These are phyloP conservation scores for Chrysoporthe deuterocubensis DNA, from an alignment of 2,329 filamentous ascomycete species.

Conservation along the genomic window DNA sequence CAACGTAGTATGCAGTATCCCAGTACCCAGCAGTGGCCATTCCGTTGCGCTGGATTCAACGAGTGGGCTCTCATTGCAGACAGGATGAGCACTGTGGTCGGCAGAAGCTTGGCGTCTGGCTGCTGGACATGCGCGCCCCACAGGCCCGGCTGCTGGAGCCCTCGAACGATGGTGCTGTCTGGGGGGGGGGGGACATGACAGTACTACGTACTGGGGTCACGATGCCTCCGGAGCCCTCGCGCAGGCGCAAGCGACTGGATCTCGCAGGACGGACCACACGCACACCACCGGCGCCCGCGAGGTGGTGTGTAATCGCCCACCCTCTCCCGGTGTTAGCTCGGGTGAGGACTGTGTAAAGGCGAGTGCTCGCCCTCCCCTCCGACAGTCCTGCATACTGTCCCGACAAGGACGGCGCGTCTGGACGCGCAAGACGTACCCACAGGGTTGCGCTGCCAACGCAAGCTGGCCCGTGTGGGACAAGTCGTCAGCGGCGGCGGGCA, in stretches of 20 bases:
- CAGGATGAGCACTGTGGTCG: neutral
- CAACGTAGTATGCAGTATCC: no score
- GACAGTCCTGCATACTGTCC: neutral
- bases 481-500: neutral
- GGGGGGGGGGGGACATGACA: neutral
- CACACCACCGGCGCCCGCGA: neutral
- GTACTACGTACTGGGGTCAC: neutral
- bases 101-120: constrained; percentile 2
- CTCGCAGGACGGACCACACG: neutral
- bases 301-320: neutral
- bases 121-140: neutral
- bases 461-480: neutral
- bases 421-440: constrained; percentile 9
- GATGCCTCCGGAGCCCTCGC: neutral
- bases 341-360: constrained; percentile 2
- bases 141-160: neutral
- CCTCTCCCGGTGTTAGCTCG: neutral
- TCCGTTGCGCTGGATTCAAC: neutral
- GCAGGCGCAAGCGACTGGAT: neutral
- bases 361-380: neutral
- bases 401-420: constrained; percentile 2
- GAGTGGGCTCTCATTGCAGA: constrained; percentile 4
- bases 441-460: constrained; percentile 6
- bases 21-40: neutral
- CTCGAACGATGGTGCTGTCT: no score